Base-by-base conservation (phyloP, 768 basidiomycete species). In the Termitomyces sp. region DNA sequence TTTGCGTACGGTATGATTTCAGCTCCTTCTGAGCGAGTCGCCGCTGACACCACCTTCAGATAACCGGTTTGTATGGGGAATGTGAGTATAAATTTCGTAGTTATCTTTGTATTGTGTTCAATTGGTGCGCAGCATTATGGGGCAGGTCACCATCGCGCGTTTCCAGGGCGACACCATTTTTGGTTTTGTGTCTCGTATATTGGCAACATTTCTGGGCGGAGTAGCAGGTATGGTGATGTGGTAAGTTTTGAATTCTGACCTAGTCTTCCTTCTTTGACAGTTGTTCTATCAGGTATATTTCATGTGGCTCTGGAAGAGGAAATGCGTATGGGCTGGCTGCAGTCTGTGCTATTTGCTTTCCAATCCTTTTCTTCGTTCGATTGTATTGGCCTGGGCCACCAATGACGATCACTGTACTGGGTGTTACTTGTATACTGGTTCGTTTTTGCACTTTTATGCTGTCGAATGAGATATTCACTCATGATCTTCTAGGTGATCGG, bases 151-250 rank as follows among this genome's bases (percentile, higher is more conserved):
- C 0, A 67, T 88, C 0, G 73, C 84, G 9, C 80, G 88, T 17
- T 90, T 88, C 63, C 77, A 85, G 43, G 89, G 88, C 1, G 89
- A 92, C 51, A 92, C 88, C 0, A 77, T 80, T 0, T 87, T 87
- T 56, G 85, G 80, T 2, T 74, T 88, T 14, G 69, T 82, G 4
- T 74, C 80, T 0, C 78, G 89, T 54, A 75, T 88, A 22, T 37
- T 77, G 5, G 81, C 81, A 46, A 90, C 89, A 0, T 85, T 89
- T 55, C 66, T 77, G 24, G 89, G 89, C 7, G 82, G 82, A 6
- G 44, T 85, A 6, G 65, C 82, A 1, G 89, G 89, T 0, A 75
- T 81, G 59, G 70, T 76, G 4, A 77, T 90, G 67, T 90, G 89
- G 90, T 87, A 62, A 21, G 79, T 68, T 14, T 10, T 8, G 46